phyloP scores from a whole-genome alignment of 2,329 filamentous ascomycete genomes.

The Leptographium procerum region DNA sequence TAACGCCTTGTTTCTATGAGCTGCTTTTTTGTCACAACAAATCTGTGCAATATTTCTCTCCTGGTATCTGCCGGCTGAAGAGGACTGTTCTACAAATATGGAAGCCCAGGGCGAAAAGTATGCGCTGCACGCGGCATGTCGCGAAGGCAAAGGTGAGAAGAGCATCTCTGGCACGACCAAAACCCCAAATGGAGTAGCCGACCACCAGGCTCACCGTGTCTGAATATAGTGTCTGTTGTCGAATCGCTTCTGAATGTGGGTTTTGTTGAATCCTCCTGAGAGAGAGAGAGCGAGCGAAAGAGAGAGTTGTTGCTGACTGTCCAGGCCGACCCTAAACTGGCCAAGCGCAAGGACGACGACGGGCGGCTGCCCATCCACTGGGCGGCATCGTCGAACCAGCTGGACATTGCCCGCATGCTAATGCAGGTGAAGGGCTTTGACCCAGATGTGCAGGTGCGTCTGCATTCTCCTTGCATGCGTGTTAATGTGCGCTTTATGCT shows the following conservation, averaged over 20 bases:
- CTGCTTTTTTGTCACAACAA: background rate
- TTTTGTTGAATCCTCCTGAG: background rate
- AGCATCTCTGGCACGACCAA: background rate
- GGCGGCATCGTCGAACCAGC: constrained; percentile 75
- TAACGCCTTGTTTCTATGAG: background rate
- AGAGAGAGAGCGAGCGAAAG: too few relatives aligned
- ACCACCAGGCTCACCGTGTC: background rate
- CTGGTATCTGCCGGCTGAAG: background rate
- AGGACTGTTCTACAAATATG: background rate
- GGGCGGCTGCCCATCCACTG: constrained; percentile 87
- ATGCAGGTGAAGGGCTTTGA: constrained; percentile 65
- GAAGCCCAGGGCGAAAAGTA: constrained; percentile 38
- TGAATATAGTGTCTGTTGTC: constrained; percentile 34
- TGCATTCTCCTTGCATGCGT: constrained; percentile 41
- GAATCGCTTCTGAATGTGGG: constrained; percentile 63
- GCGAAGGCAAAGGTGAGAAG: constrained; percentile 67
- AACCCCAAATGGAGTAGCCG: background rate
- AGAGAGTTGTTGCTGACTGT: background rate
- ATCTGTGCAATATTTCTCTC: too few relatives aligned
- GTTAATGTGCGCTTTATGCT: background rate
- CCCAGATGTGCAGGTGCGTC: constrained; percentile 56
- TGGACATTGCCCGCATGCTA: constrained; percentile 63
- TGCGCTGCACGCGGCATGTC: constrained; percentile 75
- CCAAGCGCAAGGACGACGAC: constrained; percentile 65
- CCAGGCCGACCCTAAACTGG: constrained; percentile 69